Conservation (phyloP, 2,329 filamentous ascomycete genomes). For the Uncinocarpus reesii region DNA sequence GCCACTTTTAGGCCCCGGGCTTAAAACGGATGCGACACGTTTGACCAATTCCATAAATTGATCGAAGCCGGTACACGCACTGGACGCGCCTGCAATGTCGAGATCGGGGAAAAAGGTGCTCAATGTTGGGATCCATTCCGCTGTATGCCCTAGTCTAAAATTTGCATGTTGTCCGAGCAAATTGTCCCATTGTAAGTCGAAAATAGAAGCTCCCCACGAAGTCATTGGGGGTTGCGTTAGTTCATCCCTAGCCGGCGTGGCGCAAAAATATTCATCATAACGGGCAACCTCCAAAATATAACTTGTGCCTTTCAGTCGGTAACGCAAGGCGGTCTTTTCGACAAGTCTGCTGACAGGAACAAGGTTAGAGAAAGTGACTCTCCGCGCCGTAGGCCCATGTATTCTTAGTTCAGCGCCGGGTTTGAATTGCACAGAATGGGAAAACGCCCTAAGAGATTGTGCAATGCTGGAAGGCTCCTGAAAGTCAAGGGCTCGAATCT, state of each 20-base stretch:
- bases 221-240: slow-evolving; percentile 23
- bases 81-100: slow-evolving; percentile 13
- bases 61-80: slow-evolving; percentile 26
- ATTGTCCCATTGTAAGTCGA: slow-evolving; percentile 34
- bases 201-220: slow-evolving; percentile 32
- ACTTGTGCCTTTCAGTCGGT: slow-evolving; percentile 31
- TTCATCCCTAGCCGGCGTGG: not conserved
- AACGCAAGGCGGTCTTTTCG: slow-evolving; percentile 34
- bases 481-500: slow-evolving; percentile 33
- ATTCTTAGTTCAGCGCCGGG: slow-evolving; percentile 20
- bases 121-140: slow-evolving; percentile 26
- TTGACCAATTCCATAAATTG: slow-evolving; percentile 29
- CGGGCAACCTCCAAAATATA: slow-evolving; percentile 37
- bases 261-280: slow-evolving; percentile 30
- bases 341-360: slow-evolving; percentile 26
- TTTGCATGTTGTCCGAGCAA: slow-evolving; percentile 30
- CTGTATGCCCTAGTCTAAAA: slow-evolving; percentile 26
- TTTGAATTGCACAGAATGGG: slow-evolving; percentile 24
- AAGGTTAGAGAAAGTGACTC: slow-evolving; percentile 23
- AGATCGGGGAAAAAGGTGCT: slow-evolving; percentile 30
- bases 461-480: slow-evolving; percentile 24
- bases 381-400: slow-evolving; percentile 21
- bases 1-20: slow-evolving; percentile 16
- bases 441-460: slow-evolving; percentile 23
- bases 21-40: slow-evolving; percentile 27